These are phyloP conservation scores for Vitis hybrid DNA, from an alignment of 177 flowering plant species.

Conservation along the genomic window DNA sequence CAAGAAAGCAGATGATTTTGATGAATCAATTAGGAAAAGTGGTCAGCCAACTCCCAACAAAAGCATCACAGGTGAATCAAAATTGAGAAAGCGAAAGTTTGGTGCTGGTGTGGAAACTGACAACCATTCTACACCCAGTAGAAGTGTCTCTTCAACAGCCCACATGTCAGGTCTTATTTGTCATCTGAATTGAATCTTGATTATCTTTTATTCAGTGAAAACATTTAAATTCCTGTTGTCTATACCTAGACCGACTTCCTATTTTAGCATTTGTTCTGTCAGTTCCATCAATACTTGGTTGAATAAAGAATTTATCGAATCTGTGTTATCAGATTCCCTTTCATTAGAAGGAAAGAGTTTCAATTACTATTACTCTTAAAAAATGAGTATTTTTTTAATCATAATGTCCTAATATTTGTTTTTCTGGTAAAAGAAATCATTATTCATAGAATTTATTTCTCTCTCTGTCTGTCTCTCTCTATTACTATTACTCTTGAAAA, in stretches of 20 bases:
- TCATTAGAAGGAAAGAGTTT: too few relatives aligned
- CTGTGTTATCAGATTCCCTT: too few relatives aligned
- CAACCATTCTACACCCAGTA: conserved; percentile 4
- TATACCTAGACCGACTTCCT: not conserved
- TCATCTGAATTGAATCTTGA: not conserved
- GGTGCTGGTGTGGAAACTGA: conserved; percentile 7
- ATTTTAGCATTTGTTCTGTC: too few relatives aligned
- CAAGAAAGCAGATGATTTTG: conserved; percentile 19
- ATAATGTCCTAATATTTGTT: too few relatives aligned
- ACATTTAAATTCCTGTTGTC: not conserved
- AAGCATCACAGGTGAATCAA: conserved; percentile 18
- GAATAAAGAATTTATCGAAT: too few relatives aligned
- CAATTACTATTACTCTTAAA: too few relatives aligned
- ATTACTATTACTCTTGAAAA: too few relatives aligned
- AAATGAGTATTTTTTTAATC: too few relatives aligned
- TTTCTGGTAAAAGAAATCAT: too few relatives aligned
- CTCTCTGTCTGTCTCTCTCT: too few relatives aligned
- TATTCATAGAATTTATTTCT: too few relatives aligned
- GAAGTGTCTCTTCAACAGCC: conserved; percentile 14
- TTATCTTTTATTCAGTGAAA: not conserved
- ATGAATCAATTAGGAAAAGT: conserved; percentile 18
- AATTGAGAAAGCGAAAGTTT: conserved; percentile 54
- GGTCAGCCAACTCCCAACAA: conserved; percentile 16
- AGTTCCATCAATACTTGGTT: too few relatives aligned
- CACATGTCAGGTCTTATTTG: conserved; percentile 39